Base-by-base conservation (phyloP, 164 flowering plant genomes). In the Houttuynia cordata region DNA sequence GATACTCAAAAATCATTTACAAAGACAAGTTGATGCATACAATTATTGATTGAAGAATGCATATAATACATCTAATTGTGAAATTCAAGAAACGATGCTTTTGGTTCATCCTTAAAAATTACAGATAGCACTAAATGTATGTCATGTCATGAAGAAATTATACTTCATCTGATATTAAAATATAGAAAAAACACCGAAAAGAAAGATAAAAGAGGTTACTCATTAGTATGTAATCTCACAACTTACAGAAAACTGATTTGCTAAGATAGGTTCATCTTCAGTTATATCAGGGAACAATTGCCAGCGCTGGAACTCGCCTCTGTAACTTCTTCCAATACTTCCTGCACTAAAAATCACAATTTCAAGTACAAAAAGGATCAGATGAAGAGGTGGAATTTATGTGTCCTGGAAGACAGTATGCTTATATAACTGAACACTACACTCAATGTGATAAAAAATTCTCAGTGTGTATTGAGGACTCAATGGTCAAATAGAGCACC, bases 171-270 rank as follows among this genome's bases (percentile, higher is more conserved):
- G 37, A 30, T 6, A 30, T 30, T 30, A 30, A 30, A 30, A 14
- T 5, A 5, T 18, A 1, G 0, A 51, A 8, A 51, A 18, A 7
- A 1, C n/a, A 18, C 15, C 18, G 15, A 54, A 23, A 4, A 17
- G 14, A 10, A 23, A 21, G 10, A 14, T 24, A 1, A 5, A 1
- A 19, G 24, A 1, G 13, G 1, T 3, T 23, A 54, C 8, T 23
- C 15, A 1, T 13, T 12, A 9, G 30, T 10, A 23, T 21, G 34
- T 17, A 54, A 54, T 12, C 49, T 45, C 49, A 17, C 14, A 61
- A 84, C 92, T 86, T 78, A 93, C 97, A 68, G 99, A 90, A 76
- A 93, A 93, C 61, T 90, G 99, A 76, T 93, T 88, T 65, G 92
- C 95, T 55, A 86, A 71, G 71, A 90, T 76, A 53, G 96, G 96